Percentiles rank a stretch among this genome's conserved stretches.
Evolutionary conservation across 225 moss, liverwort and hornwort genomes (phyloP).

Genomic region (Physcomitrellopsis africana): DNA sequence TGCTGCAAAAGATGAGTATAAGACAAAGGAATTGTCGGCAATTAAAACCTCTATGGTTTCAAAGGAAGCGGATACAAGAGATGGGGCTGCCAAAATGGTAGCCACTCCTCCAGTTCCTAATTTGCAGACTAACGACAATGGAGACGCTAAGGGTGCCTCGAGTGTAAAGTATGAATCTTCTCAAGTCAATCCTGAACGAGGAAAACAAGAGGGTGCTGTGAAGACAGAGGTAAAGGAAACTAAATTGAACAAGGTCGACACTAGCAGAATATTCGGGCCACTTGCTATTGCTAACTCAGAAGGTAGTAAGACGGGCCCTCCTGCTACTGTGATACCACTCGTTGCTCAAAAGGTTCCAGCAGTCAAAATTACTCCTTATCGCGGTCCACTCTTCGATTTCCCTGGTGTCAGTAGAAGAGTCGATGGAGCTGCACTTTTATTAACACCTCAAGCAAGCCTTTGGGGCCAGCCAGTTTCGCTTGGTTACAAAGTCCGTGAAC

Average conservation of each 20-base stretch:
- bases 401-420: slow-evolving; percentile 67
- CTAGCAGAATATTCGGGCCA: slow-evolving; percentile 38
- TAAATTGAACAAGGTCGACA: slow-evolving; percentile 40
- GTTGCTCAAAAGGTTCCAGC: slow-evolving; percentile 54
- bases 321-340: slow-evolving; percentile 38
- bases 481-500: slow-evolving; percentile 85
- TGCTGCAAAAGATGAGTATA: slow-evolving; percentile 33
- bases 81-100: slow-evolving; percentile 46
- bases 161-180: slow-evolving; percentile 42
- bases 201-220: slow-evolving; percentile 40
- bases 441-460: slow-evolving; percentile 61
- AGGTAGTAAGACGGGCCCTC: slow-evolving; percentile 48
- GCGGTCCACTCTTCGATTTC: slow-evolving; percentile 87
- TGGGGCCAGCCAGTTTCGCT: slow-evolving; percentile 90
- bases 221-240: slow-evolving; percentile 44
- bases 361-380: slow-evolving; percentile 60
- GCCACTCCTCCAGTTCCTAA: slow-evolving; percentile 8
- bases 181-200: slow-evolving; percentile 48
- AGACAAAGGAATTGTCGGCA: slow-evolving; percentile 36
- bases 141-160: slow-evolving; percentile 41
- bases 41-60: slow-evolving; percentile 34
- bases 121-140: slow-evolving; percentile 38
- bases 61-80: slow-evolving; percentile 41
- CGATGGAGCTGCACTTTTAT: slow-evolving; percentile 67
- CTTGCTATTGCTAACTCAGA: slow-evolving; percentile 36